Base-by-base conservation (phyloP, 164 flowering plant species). In the Brasenia schreberi region DNA sequence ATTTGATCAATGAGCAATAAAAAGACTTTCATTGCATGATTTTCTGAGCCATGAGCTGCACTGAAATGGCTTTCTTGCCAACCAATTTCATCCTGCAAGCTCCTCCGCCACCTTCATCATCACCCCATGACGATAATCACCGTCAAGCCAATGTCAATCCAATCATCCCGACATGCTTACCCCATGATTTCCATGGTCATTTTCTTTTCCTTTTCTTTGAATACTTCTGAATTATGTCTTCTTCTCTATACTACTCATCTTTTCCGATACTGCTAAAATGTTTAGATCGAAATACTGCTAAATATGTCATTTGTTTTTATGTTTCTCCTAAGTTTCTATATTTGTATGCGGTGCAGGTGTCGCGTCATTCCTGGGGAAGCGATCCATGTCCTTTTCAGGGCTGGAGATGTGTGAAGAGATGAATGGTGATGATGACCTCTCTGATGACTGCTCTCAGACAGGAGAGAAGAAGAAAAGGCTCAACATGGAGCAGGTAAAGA, bases 11-110 rank as follows among this genome's bases (percentile, higher is more conserved):
- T 45, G 72, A 67, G n/a, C 69, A 62, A 63, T 39, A 66, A 66
- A 58, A 65, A 65, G 19, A 43, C 43, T 71, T 61, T 67, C 64
- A 65, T 45, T 14, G 64, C 64, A 17, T 60, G 18, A 16, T 64
- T 61, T 67, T 43, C 27, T 6, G 11, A 63, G 43, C 66, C 64
- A 78, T 78, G 81, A 68, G 67, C 63, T 72, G 78, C 72, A 81
- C 75, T 74, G 89, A 76, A 69, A 92, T 92, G 98, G 81, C 88
- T 19, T 92, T 92, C 81, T 88, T 90, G 78, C 85, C 86, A 71
- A 63, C 96, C 67, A 92, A 83, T 78, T 88, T 92, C 89, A 82
- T 90, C 87, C 75, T 87, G 7, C 98, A 88, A 72, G 7, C 52
- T 44, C 52, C 52, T 6, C 52, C 52, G 52, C 52, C 52, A 11